Conservation (phyloP, 2,329 filamentous ascomycete genomes). For the Fusarium sp. region DNA sequence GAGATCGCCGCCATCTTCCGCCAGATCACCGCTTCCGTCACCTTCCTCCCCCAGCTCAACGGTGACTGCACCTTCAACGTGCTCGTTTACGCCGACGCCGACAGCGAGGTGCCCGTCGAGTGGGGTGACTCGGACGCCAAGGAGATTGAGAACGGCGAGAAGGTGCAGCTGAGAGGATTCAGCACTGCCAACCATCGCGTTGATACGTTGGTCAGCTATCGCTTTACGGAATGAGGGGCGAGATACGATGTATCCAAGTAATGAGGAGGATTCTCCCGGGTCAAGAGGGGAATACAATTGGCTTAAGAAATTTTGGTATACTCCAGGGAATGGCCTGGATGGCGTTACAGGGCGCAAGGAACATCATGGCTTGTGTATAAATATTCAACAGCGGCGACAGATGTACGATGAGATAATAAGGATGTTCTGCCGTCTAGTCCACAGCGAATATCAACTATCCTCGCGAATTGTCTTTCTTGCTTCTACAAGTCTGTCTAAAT, state of each 20-base stretch:
- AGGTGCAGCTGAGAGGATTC: constrained; percentile 94
- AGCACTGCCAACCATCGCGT: constrained; percentile 95
- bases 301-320: constrained; percentile 8
- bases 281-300: neutral
- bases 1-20: constrained; percentile 98
- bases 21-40: constrained; percentile 97
- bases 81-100: constrained; percentile 95
- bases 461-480: neutral
- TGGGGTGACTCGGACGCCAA: constrained; percentile 99
- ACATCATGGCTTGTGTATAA: constrained; percentile 15
- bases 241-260: neutral
- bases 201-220: constrained; percentile 95
- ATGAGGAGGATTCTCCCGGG: neutral
- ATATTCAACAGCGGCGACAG: constrained; percentile 9
- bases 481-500: constrained; percentile 2
- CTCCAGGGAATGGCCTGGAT: constrained; percentile 16
- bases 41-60: constrained; percentile 88
- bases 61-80: constrained; percentile 99
- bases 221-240: constrained; percentile 53
- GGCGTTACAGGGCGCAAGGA: constrained; percentile 36
- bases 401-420: constrained; percentile 32
- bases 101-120: constrained; percentile 95
- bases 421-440: constrained; percentile 27
- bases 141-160: constrained; percentile 93
- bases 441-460: neutral